Conservation (phyloP, 2,329 filamentous ascomycete species). For the Juglanconis juglandina region DNA sequence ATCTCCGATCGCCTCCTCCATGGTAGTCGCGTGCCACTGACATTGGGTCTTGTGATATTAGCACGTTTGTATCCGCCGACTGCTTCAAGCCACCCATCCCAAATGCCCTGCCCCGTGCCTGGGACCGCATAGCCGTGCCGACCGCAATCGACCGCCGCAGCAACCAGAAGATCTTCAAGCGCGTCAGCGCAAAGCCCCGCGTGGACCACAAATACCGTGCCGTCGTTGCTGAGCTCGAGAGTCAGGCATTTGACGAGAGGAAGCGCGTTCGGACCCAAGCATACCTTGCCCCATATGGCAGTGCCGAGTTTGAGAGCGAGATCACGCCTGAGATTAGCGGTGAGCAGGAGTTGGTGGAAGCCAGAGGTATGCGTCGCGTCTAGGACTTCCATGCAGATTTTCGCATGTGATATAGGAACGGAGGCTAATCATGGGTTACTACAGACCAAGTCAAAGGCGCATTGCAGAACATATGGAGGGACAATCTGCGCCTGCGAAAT, state of each 20-base stretch:
- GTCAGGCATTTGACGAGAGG: constrained; percentile 29
- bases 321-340: constrained; percentile 7
- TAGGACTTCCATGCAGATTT: too few relatives aligned
- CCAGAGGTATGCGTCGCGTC: constrained; percentile 23
- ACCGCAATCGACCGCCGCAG: constrained; percentile 12
- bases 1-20: background rate
- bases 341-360: constrained; percentile 21
- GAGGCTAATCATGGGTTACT: background rate
- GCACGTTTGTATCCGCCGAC: constrained; percentile 22
- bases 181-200: constrained; percentile 22
- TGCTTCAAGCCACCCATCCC: constrained; percentile 23
- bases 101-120: constrained; percentile 23
- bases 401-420: too few relatives aligned
- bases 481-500: constrained; percentile 5
- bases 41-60: background rate
- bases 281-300: constrained; percentile 31
- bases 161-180: constrained; percentile 30
- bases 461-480: constrained; percentile 5
- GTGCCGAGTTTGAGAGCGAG: constrained; percentile 28
- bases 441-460: constrained; percentile 10
- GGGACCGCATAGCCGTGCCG: constrained; percentile 30
- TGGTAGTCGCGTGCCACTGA: background rate
- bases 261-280: constrained; percentile 31
- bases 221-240: constrained; percentile 30
- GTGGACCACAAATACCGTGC: constrained; percentile 17